phyloP scores from a whole-genome alignment of 2,329 filamentous ascomycete genomes.

The Saccharata proteae region DNA sequence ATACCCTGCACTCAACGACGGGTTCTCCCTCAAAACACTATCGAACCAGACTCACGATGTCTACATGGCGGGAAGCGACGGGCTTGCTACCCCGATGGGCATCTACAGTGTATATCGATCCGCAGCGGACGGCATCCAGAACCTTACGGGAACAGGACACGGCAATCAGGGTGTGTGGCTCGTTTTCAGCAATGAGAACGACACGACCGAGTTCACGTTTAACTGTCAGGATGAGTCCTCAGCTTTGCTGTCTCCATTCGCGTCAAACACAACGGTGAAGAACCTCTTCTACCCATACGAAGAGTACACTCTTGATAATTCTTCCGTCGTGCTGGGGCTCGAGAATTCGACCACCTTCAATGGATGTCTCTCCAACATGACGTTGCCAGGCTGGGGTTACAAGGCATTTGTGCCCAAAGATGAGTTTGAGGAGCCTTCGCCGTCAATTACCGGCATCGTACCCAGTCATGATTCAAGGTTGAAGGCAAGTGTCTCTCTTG shows the following conservation, averaged over 20 bases:
- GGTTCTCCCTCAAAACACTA: slow-evolving; percentile 42
- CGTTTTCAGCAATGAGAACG: slow-evolving; percentile 38
- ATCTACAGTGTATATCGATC: slow-evolving; percentile 51
- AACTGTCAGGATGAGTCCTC: slow-evolving; percentile 40
- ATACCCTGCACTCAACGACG: slow-evolving; percentile 48
- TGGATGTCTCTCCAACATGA: slow-evolving; percentile 44
- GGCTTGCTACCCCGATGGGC: slow-evolving; percentile 15
- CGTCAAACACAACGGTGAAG: slow-evolving; percentile 42
- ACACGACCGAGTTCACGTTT: slow-evolving; percentile 42
- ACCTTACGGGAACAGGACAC: slow-evolving; percentile 28
- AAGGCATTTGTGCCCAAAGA: slow-evolving; percentile 46
- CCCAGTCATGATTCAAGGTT: slow-evolving; percentile 51
- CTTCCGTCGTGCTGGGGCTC: slow-evolving; percentile 28
- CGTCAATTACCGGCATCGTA: slow-evolving; percentile 47
- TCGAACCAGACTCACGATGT: slow-evolving; percentile 39
- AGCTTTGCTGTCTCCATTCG: slow-evolving; percentile 46
- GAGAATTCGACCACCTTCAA: slow-evolving; percentile 30
- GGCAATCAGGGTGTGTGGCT: slow-evolving; percentile 41
- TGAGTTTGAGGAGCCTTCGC: slow-evolving; percentile 38
- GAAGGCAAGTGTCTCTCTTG: slow-evolving; percentile 32
- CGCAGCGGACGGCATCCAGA: slow-evolving; percentile 39
- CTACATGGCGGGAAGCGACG: slow-evolving; percentile 14
- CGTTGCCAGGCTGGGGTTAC: slow-evolving; percentile 45
- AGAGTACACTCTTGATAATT: slow-evolving; percentile 38
- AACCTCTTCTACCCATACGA: slow-evolving; percentile 53